These are phyloP conservation scores for Suhomyces bribrorum DNA, from an alignment of 1,139 yeast species.

Conservation along the genomic window DNA sequence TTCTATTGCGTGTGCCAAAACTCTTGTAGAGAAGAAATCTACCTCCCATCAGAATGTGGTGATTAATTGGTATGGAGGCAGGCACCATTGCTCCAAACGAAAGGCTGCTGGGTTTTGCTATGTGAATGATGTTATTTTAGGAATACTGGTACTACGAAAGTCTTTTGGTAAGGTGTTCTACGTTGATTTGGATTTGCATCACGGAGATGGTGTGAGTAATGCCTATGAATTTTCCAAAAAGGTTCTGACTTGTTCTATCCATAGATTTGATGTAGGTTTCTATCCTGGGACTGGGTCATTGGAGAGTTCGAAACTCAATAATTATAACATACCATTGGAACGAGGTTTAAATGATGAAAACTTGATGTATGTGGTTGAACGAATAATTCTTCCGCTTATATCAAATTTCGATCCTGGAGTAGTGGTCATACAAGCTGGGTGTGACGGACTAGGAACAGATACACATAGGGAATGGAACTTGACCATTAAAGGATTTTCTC, in stretches of 20 bases:
- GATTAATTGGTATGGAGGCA: constrained; percentile 78
- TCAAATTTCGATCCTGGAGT: constrained; percentile 47
- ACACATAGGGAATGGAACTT: constrained; percentile 69
- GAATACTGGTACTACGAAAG: constrained; percentile 49
- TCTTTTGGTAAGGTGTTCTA: constrained; percentile 55
- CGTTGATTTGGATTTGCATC: constrained; percentile 73
- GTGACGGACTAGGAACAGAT: constrained; percentile 65
- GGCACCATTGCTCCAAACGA: constrained; percentile 65
- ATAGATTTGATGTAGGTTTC: constrained; percentile 65
- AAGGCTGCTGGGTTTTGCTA: constrained; percentile 76
- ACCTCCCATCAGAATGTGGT: constrained; percentile 34
- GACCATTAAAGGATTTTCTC: constrained; percentile 51
- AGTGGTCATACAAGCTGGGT: constrained; percentile 67
- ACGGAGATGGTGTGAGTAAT: constrained; percentile 76
- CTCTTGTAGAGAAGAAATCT: constrained; percentile 19
- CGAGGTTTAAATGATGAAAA: constrained; percentile 56
- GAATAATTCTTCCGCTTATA: constrained; percentile 48
- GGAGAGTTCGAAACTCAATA: constrained; percentile 28
- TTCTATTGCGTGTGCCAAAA: constrained; percentile 52
- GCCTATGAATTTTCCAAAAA: constrained; percentile 60
- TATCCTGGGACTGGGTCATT: constrained; percentile 70
- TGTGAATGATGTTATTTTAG: constrained; percentile 63
- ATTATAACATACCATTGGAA: constrained; percentile 57
- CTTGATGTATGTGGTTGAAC: constrained; percentile 36
- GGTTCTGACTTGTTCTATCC: constrained; percentile 65